These are phyloP conservation scores for Mycena indigotica DNA, from an alignment of 768 basidiomycete genomes.

Conservation along the genomic window DNA sequence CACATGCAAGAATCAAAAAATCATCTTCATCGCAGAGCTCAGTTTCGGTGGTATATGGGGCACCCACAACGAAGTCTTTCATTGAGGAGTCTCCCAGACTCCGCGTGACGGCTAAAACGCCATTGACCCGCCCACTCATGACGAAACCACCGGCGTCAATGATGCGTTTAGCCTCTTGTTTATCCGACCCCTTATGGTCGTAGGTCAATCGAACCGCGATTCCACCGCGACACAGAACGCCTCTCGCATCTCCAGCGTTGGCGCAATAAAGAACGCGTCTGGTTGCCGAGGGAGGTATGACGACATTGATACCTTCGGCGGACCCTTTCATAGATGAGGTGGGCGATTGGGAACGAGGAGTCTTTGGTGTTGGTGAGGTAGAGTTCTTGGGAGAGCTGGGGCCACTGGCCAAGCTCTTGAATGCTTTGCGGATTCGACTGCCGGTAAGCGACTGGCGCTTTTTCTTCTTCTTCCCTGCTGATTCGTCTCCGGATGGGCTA, in stretches of 20 bases:
- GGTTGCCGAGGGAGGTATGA: slow-evolving; percentile 50
- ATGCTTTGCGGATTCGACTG: slow-evolving; percentile 57
- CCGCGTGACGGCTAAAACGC: slow-evolving; percentile 93
- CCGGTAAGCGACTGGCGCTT: slow-evolving; percentile 48
- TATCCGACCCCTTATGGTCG: slow-evolving; percentile 97
- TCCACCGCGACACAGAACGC: slow-evolving; percentile 88
- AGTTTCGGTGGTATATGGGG: slow-evolving; percentile 98
- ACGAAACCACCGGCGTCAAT: slow-evolving; percentile 98
- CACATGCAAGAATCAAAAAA: slow-evolving; percentile 93
- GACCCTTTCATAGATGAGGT: slow-evolving; percentile 29
- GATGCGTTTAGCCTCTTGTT: slow-evolving; percentile 96
- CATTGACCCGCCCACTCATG: slow-evolving; percentile 97
- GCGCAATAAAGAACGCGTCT: slow-evolving; percentile 90
- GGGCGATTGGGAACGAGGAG: slow-evolving; percentile 41
- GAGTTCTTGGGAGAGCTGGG: slow-evolving; percentile 26
- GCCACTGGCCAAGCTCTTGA: slow-evolving; percentile 52
- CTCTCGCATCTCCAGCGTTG: slow-evolving; percentile 95
- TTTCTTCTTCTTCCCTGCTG: slow-evolving; percentile 44
- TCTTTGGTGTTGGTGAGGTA: slow-evolving; percentile 34
- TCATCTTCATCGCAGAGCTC: slow-evolving; percentile 89
- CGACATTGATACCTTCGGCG: slow-evolving; percentile 33
- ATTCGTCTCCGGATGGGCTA: slow-evolving; percentile 36
- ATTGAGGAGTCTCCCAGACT: slow-evolving; percentile 96
- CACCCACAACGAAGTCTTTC: slow-evolving; percentile 99
- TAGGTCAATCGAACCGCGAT: slow-evolving; percentile 93